Percentiles rank a stretch among this genome's conserved stretches.
These are phyloP conservation scores for Puya raimondii DNA, from an alignment of 176 grass and related monocot genomes.

Conservation along the genomic window DNA sequence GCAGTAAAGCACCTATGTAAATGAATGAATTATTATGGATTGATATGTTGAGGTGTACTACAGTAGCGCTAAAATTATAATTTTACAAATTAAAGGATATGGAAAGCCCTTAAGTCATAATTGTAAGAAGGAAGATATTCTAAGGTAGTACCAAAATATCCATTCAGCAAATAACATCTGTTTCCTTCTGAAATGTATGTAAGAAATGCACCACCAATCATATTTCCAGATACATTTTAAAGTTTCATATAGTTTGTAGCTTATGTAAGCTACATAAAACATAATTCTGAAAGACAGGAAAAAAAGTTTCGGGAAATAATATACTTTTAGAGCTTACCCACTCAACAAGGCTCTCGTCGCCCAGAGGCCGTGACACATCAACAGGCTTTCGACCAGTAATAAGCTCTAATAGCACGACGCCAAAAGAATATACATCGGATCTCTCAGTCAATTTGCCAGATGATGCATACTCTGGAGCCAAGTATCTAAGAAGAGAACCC, in stretches of 20 bases:
- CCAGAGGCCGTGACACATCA: conserved; percentile 48
- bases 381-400: conserved; percentile 80
- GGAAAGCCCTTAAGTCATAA: too few relatives aligned
- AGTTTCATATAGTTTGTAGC: background rate
- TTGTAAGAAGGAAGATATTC: too few relatives aligned
- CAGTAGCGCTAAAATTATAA: too few relatives aligned
- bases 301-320: background rate
- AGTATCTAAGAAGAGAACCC: conserved; percentile 37
- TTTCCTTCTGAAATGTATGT: too few relatives aligned
- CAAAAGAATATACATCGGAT: conserved; percentile 92
- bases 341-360: conserved; percentile 82
- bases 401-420: conserved; percentile 84
- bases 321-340: conserved; percentile 45
- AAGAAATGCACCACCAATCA: too few relatives aligned
- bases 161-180: too few relatives aligned
- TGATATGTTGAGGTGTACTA: too few relatives aligned
- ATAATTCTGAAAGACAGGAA: background rate
- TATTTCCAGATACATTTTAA: too few relatives aligned
- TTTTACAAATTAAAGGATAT: too few relatives aligned
- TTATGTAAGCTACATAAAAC: background rate
- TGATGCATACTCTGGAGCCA: conserved; percentile 90
- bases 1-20: too few relatives aligned
- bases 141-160: too few relatives aligned
- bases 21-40: too few relatives aligned
- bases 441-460: conserved; percentile 82